Conservation (phyloP, 2,329 filamentous ascomycete genomes). For the Nemania sp. region DNA sequence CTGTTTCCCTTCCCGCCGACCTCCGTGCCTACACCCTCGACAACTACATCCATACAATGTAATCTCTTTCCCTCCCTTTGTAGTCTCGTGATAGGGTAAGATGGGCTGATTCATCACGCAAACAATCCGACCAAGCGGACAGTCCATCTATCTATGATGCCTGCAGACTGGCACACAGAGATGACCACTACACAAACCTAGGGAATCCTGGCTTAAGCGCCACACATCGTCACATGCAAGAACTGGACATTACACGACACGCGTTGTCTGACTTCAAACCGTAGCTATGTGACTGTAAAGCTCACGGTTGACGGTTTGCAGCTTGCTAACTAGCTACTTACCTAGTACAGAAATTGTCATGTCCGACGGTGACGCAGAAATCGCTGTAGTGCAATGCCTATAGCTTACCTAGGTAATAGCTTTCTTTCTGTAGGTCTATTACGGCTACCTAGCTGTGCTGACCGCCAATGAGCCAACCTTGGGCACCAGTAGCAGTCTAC, state of each 20-base stretch:
- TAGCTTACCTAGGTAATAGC: not conserved
- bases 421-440: not conserved
- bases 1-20: conserved; percentile 9
- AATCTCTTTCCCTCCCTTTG: not conserved
- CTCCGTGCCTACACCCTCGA: too few species aligned
- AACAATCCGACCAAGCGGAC: not conserved
- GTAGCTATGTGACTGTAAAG: conserved; percentile 15
- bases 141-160: conserved; percentile 1
- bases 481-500: conserved; percentile 5
- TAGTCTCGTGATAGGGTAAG: conserved; percentile 22
- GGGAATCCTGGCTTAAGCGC: conserved; percentile 2
- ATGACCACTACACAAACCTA: conserved; percentile 3
- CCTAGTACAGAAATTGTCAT: not conserved
- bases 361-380: not conserved
- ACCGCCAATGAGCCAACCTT: conserved; percentile 12
- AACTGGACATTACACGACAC: not conserved
- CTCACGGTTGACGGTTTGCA: not conserved
- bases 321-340: not conserved
- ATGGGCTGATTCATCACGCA: conserved; percentile 22
- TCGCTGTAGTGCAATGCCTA: not conserved
- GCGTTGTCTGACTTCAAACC: not conserved
- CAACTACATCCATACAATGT: too few species aligned
- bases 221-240: conserved; percentile 15
- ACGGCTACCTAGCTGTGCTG: not conserved
- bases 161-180: not conserved